Evolutionary conservation across 805 yeast genomes (phyloP).

Genomic region (Nakazawaea ishiwadae): DNA sequence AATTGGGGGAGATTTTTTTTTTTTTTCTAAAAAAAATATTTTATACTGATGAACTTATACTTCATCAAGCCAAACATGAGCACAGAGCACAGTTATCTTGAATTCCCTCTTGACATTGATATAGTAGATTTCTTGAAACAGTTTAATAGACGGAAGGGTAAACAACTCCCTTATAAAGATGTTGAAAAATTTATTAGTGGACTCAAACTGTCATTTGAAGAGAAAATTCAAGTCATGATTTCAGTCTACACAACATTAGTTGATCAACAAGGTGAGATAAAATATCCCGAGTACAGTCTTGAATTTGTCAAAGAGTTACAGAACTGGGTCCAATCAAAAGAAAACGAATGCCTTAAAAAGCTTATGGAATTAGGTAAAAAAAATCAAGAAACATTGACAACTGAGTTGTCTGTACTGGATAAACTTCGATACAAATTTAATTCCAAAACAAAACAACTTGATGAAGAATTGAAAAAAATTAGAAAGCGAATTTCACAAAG

Average conservation of each 20-base stretch:
- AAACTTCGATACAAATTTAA: too few relatives aligned
- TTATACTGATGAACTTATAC: too few relatives aligned
- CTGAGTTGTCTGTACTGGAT: too few relatives aligned
- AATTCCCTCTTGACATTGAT: not conserved
- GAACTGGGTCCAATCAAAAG: not conserved
- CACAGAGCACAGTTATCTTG: not conserved
- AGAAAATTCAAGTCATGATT: not conserved
- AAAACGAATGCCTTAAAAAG: not conserved
- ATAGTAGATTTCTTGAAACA: not conserved
- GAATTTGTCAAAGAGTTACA: not conserved
- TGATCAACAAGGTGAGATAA: not conserved
- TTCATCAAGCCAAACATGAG: not conserved
- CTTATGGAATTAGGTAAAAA: not conserved
- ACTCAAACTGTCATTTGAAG: not conserved
- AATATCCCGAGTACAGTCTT: too few relatives aligned
- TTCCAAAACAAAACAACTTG: too few relatives aligned
- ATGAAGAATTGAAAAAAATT: too few relatives aligned
- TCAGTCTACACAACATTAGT: not conserved
- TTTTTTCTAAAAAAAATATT: too few relatives aligned
- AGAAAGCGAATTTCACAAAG: too few relatives aligned
- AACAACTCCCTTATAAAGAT: not conserved
- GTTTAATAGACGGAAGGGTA: not conserved
- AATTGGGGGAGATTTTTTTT: too few relatives aligned
- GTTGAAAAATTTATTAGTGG: not conserved
- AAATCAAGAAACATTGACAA: too few relatives aligned